These are phyloP conservation scores for Aspergillus piperis DNA, from an alignment of 2,329 filamentous ascomycete species.

Conservation along the genomic window DNA sequence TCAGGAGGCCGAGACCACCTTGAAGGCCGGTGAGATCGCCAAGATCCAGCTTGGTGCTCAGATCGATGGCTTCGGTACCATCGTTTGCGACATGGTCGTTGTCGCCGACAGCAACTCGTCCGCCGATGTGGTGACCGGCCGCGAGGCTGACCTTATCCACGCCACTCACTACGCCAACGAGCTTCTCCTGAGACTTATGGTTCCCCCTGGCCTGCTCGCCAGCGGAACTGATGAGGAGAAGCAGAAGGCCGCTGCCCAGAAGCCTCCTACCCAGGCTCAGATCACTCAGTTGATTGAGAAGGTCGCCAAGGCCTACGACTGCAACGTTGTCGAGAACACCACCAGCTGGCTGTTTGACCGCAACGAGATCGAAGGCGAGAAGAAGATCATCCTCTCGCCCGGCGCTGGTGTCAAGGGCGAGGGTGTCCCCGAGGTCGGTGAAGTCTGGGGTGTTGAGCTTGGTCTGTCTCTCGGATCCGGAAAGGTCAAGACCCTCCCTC, in stretches of 20 bases:
- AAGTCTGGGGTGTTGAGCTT: slow-evolving; percentile 98
- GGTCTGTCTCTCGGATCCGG: slow-evolving; percentile 86
- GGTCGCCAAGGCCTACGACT: slow-evolving; percentile 85
- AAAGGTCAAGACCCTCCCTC: slow-evolving; percentile 90
- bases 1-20: slow-evolving; percentile 74
- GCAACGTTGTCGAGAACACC: slow-evolving; percentile 94
- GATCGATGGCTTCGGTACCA: slow-evolving; percentile 94
- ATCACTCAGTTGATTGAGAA: slow-evolving; percentile 89
- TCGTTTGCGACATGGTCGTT: slow-evolving; percentile 90
- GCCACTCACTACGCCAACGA: slow-evolving; percentile 96
- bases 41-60: slow-evolving; percentile 99
- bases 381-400: slow-evolving; percentile 89
- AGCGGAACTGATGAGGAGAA: slow-evolving; percentile 90
- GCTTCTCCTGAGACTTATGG: slow-evolving; percentile 83
- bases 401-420: slow-evolving; percentile 89
- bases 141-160: slow-evolving; percentile 81
- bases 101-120: slow-evolving; percentile 54
- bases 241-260: slow-evolving; percentile 80
- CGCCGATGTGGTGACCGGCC: slow-evolving; percentile 68
- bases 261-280: slow-evolving; percentile 79
- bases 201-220: slow-evolving; percentile 84
- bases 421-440: slow-evolving; percentile 80
- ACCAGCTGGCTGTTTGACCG: slow-evolving; percentile 95
- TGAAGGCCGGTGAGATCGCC: slow-evolving; percentile 83
- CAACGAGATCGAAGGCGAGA: slow-evolving; percentile 96